phyloP scores from a whole-genome alignment of 495 filamentous ascomycete genomes.

The Sporormia fimetaria region DNA sequence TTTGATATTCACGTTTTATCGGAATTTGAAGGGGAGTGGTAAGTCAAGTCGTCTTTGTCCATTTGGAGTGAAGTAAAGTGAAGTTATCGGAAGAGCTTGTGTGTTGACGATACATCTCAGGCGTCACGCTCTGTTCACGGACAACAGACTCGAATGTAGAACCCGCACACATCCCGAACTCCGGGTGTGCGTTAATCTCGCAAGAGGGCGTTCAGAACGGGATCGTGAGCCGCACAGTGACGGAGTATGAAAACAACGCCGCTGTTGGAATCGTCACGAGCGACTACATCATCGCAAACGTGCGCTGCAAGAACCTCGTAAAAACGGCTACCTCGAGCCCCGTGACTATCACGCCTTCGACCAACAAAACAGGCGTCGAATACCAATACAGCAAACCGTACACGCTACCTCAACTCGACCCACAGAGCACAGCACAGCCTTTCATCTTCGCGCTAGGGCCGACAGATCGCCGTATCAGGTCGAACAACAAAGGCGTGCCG shows the following conservation, averaged over 20 bases:
- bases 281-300: slow-evolving; percentile 14
- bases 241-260: too few relatives aligned
- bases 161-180: slow-evolving; percentile 35
- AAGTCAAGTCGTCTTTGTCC: neutral
- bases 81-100: neutral
- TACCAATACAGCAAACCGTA: neutral
- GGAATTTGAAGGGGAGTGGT: slow-evolving; percentile 34
- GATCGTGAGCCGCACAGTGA: too few relatives aligned
- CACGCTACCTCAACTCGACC: slow-evolving; percentile 17
- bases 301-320: slow-evolving; percentile 35
- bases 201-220: slow-evolving; percentile 3
- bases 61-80: neutral
- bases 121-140: slow-evolving; percentile 42
- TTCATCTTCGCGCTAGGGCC: slow-evolving; percentile 51
- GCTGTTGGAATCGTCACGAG: too few relatives aligned
- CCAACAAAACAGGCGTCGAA: neutral
- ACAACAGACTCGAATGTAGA: slow-evolving; percentile 37
- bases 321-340: slow-evolving; percentile 40
- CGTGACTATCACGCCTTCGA: slow-evolving; percentile 35
- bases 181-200: slow-evolving; percentile 34
- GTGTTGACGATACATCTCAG: slow-evolving; percentile 16
- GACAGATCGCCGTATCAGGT: slow-evolving; percentile 28
- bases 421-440: slow-evolving; percentile 29
- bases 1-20: slow-evolving; percentile 44
- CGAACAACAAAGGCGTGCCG: slow-evolving; percentile 34